Percentiles rank a stretch among this genome's conserved stretches.
Conservation (phyloP, 1,284 basidiomycete genomes). For the Rhodotorula sp. region DNA sequence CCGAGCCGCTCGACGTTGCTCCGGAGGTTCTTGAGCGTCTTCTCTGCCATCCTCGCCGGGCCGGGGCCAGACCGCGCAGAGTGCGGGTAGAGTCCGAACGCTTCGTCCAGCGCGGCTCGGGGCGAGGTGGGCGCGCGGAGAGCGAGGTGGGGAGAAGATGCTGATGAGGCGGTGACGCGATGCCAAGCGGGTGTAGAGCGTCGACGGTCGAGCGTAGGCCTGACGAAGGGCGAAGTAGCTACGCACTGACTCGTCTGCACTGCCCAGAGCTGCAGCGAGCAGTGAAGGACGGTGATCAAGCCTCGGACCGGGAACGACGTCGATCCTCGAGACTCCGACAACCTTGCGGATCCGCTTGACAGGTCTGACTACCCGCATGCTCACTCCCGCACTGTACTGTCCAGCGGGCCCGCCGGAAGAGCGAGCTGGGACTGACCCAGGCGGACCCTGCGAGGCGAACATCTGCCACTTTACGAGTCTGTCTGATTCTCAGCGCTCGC, state of each 20-base stretch:
- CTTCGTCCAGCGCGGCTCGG: constrained; percentile 17
- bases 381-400: not conserved
- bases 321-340: not conserved
- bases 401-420: no score
- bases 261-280: no score
- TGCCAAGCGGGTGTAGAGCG: not conserved
- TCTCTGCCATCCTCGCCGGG: constrained; percentile 26
- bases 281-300: no score
- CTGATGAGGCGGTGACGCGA: not conserved
- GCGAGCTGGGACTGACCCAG: no score
- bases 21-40: constrained; percentile 26
- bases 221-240: not conserved
- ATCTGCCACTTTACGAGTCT: no score
- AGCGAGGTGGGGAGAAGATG: not conserved
- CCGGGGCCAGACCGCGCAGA: not conserved
- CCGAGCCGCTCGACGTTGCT: constrained; percentile 37
- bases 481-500: no score
- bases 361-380: not conserved
- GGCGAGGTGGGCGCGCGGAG: not conserved
- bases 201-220: not conserved
- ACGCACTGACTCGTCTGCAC: no score
- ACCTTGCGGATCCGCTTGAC: not conserved
- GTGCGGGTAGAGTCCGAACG: constrained; percentile 14
- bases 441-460: no score
- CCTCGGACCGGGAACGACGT: not conserved